Percentiles rank a stretch among this genome's conserved stretches.
These are phyloP conservation scores for Cladosporium austrohemisphaericum DNA, from an alignment of 2,329 filamentous ascomycete genomes.

Conservation along the genomic window DNA sequence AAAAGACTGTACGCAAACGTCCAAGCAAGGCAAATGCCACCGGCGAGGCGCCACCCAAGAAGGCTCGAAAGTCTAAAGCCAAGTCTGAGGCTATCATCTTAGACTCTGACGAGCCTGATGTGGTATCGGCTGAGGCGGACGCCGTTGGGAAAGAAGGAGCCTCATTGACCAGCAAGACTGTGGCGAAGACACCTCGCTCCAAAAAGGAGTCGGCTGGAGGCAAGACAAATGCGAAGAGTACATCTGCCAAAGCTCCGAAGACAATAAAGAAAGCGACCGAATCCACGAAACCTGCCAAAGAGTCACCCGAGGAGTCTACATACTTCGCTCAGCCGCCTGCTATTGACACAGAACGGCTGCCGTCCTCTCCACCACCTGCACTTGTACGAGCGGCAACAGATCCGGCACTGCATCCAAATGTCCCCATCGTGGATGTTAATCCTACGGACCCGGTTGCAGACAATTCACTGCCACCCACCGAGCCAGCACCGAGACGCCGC, in stretches of 20 bases:
- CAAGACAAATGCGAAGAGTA: constrained; percentile 17
- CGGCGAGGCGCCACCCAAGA: constrained; percentile 13
- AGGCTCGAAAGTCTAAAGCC: constrained; percentile 19
- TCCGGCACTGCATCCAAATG: neutral
- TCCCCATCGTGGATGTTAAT: neutral
- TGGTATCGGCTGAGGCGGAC: constrained; percentile 8
- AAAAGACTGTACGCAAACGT: constrained; percentile 16
- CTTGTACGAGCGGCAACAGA: too few species aligned
- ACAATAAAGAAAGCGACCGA: neutral
- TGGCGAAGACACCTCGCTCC: neutral
- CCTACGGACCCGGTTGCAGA: neutral
- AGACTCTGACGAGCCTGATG: constrained; percentile 27
- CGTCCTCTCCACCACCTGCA: neutral
- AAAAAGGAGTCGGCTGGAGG: neutral
- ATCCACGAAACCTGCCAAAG: neutral
- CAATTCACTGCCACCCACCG: neutral
- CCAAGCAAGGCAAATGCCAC: constrained; percentile 2
- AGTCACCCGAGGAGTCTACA: constrained; percentile 7
- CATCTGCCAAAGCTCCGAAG: constrained; percentile 1
- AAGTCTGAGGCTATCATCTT: constrained; percentile 29
- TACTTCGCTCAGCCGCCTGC: constrained; percentile 11
- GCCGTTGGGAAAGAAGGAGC: neutral
- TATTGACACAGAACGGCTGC: neutral
- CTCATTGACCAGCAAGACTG: neutral
- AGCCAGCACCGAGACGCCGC: constrained; percentile 12